Percentiles rank a stretch among this genome's conserved stretches.
Conservation (phyloP, 2,329 filamentous ascomycete species). For the Penicillium aurantiogriseum region DNA sequence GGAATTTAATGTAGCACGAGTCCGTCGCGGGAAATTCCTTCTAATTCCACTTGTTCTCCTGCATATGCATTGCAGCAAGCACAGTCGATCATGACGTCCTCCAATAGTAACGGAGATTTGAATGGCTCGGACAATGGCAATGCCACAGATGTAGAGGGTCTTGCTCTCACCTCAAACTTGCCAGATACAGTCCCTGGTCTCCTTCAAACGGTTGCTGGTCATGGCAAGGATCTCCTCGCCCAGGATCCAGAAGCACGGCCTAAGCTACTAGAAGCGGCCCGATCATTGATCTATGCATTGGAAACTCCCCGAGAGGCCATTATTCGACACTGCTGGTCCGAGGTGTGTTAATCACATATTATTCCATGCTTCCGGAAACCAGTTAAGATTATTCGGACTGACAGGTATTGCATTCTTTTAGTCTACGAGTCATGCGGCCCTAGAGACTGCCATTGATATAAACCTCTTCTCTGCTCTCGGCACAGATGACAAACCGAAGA, state of each 20-base stretch:
- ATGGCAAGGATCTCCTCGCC: background rate
- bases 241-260: background rate
- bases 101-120: background rate
- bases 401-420: background rate
- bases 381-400: background rate
- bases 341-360: constrained; percentile 16
- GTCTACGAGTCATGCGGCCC: constrained; percentile 2
- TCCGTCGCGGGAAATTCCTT: background rate
- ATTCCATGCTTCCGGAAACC: background rate
- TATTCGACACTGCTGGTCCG: constrained; percentile 48
- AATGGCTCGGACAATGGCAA: background rate
- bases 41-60: background rate
- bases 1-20: background rate
- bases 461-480: background rate
- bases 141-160: background rate
- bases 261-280: constrained; percentile 18
- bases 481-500: background rate
- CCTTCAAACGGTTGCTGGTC: background rate
- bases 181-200: background rate
- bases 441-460: background rate
- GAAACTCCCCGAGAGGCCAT: constrained; percentile 53
- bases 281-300: constrained; percentile 25
- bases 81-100: background rate
- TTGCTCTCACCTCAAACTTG: constrained; percentile 1
- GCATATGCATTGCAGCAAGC: background rate